Evolutionary conservation across 2,329 filamentous ascomycete genomes (phyloP).

Genomic region (Aspergillus sp.): DNA sequence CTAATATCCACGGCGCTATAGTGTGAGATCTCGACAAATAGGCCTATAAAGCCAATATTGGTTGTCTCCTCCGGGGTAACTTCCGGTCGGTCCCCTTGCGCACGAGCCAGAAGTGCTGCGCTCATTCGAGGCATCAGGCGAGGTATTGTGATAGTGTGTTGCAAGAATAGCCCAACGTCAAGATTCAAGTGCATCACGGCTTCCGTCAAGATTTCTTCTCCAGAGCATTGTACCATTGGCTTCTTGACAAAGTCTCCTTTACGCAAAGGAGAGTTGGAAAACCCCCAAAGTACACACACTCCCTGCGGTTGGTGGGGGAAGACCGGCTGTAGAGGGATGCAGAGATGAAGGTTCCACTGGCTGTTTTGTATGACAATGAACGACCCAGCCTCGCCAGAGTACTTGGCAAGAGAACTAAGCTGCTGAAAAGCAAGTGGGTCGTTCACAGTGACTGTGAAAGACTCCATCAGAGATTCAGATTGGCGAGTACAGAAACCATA

Average conservation of each 20-base stretch:
- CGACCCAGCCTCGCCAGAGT: background rate
- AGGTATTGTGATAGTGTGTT: background rate
- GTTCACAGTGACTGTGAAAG: background rate
- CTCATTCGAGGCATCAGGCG: background rate
- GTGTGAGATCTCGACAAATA: too few relatives aligned
- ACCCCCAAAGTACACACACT: background rate
- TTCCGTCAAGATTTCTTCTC: background rate
- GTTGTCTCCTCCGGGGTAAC: too few relatives aligned
- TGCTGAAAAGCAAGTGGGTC: background rate
- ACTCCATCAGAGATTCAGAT: background rate
- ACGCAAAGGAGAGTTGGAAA: background rate
- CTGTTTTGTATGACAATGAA: background rate
- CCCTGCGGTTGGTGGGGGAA: background rate
- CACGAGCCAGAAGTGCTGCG: background rate
- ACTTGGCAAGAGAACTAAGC: background rate
- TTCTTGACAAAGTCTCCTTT: background rate
- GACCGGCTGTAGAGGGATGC: background rate
- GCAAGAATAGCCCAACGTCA: background rate
- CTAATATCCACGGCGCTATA: too few relatives aligned
- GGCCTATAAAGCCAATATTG: too few relatives aligned
- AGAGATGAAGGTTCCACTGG: background rate
- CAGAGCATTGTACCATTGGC: background rate
- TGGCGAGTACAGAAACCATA: background rate
- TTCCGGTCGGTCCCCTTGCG: too few relatives aligned
- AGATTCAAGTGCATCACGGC: background rate